Conservation (phyloP, 202 grass and related monocot species). For the Digitaria exilis region DNA sequence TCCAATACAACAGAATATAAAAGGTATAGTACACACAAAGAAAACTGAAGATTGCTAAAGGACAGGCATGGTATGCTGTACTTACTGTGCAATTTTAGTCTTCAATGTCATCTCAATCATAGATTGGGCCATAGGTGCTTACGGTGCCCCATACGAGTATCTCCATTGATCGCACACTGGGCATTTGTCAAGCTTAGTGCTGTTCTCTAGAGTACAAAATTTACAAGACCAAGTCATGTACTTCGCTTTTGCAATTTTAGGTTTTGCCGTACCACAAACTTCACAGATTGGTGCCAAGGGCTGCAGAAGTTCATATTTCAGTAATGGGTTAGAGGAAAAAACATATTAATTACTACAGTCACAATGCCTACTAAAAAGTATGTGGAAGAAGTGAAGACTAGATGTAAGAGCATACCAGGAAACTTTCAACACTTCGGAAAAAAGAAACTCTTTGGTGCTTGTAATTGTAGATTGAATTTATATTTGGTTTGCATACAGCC, state of each 20-base stretch:
- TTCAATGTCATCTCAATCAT: slow-evolving; percentile 45
- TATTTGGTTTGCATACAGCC: not conserved
- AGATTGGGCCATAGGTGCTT: slow-evolving; percentile 48
- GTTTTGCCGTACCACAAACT: slow-evolving; percentile 74
- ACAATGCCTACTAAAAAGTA: not conserved
- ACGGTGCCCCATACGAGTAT: slow-evolving; percentile 76
- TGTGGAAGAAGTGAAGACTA: not conserved
- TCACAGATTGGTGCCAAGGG: slow-evolving; percentile 76
- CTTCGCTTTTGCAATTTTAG: slow-evolving; percentile 67
- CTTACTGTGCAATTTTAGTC: slow-evolving; percentile 36
- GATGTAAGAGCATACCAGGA: not conserved
- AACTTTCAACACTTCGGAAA: not conserved
- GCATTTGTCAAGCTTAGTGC: slow-evolving; percentile 79
- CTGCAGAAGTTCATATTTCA: slow-evolving; percentile 51
- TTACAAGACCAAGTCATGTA: slow-evolving; percentile 80
- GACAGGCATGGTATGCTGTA: not conserved
- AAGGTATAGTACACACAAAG: not conserved
- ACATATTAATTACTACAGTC: not conserved
- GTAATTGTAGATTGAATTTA: not conserved
- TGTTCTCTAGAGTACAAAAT: slow-evolving; percentile 93
- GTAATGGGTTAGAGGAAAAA: slow-evolving; percentile 33
- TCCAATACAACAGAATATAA: not conserved
- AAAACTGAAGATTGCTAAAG: not conserved
- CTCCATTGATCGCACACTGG: slow-evolving; percentile 85
- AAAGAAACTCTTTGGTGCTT: not conserved